Evolutionary conservation across 257 asterid genomes (phyloP).

Genomic region (Solanum tacnaense): DNA sequence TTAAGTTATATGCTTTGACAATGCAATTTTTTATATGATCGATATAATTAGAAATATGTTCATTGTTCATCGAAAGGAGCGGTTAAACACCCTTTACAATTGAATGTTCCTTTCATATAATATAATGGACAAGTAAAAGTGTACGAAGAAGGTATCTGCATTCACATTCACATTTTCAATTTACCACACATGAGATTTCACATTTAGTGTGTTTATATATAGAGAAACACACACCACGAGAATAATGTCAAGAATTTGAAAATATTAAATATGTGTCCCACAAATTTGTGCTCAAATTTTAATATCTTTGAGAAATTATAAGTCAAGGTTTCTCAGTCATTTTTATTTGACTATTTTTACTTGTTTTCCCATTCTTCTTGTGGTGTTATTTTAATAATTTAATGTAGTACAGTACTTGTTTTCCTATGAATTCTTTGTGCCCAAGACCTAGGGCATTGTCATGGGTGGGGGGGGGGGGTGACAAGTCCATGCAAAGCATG

Average conservation of each 20-base stretch:
- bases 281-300: not conserved
- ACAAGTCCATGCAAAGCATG: not conserved
- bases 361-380: not conserved
- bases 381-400: not conserved
- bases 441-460: not conserved
- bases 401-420: not conserved
- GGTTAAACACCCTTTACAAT: not conserved
- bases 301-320: not conserved
- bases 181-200: not conserved
- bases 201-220: not conserved
- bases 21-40: not conserved
- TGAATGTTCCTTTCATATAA: no score
- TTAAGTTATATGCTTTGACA: not conserved
- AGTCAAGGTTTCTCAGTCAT: not conserved
- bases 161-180: not conserved
- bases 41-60: not conserved
- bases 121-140: accelerated
- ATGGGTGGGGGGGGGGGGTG: not conserved
- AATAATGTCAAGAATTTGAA: not conserved
- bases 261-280: not conserved
- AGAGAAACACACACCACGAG: not conserved
- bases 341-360: not conserved
- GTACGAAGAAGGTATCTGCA: no score
- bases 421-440: not conserved
- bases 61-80: accelerated